Evolutionary conservation across 176 grass and related monocot genomes (phyloP).

Genomic region (Pontederia paniculata): DNA sequence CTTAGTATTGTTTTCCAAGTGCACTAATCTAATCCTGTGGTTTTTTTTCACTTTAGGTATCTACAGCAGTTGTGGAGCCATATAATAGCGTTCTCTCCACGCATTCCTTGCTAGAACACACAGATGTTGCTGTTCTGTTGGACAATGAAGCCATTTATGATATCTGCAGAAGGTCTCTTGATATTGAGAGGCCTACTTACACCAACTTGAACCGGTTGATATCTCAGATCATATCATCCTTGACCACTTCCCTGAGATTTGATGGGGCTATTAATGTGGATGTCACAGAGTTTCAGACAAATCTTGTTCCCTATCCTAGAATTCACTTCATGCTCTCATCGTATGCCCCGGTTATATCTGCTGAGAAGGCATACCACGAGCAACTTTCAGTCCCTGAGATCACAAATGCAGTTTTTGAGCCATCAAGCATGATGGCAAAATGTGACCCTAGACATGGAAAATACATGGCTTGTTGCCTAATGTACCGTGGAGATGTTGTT

Average conservation of each 20-base stretch:
- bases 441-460: conserved; percentile 13
- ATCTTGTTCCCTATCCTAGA: conserved; percentile 16
- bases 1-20: too few species aligned
- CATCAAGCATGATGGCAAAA: conserved; percentile 15
- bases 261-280: conserved; percentile 15
- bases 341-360: conserved; percentile 5
- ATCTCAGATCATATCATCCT: conserved; percentile 15
- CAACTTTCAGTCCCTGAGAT: conserved; percentile 9
- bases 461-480: conserved; percentile 16
- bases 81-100: conserved; percentile 10
- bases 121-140: conserved; percentile 15
- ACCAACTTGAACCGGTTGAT: conserved; percentile 15
- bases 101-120: conserved; percentile 12
- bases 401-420: conserved; percentile 12
- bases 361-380: conserved; percentile 9
- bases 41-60: conserved; percentile 1
- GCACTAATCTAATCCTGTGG: too few species aligned
- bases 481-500: conserved; percentile 14
- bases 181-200: conserved; percentile 12
- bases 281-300: conserved; percentile 16
- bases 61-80: conserved; percentile 11
- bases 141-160: conserved; percentile 12
- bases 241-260: conserved; percentile 8
- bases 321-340: conserved; percentile 15
- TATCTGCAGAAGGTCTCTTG: conserved; percentile 8